A percentile compares a stretch with the other conserved stretches of the same genome.
phyloP scores from a whole-genome alignment of 2,329 filamentous ascomycete species.

The Hypoxylon sp. region DNA sequence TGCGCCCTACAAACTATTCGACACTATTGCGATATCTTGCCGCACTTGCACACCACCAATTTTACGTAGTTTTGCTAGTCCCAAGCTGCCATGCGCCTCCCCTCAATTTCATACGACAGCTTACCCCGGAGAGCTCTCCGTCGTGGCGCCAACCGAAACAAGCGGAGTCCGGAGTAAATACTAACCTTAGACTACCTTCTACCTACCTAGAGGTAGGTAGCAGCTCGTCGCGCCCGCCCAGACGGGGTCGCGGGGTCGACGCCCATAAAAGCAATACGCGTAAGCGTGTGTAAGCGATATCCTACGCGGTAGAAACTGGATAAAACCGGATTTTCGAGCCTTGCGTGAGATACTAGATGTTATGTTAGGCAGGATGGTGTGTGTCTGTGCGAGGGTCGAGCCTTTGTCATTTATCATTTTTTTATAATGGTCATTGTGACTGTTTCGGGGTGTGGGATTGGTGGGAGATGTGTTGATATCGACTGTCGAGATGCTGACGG shows the following conservation, averaged over 20 bases:
- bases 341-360: neutral
- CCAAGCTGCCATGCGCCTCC: neutral
- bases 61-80: neutral
- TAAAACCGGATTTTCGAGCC: neutral
- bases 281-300: neutral
- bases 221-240: too few relatives aligned
- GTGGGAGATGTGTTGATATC: neutral
- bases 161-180: slow-evolving; percentile 28
- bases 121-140: slow-evolving; percentile 8
- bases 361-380: neutral
- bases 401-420: neutral
- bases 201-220: too few relatives aligned
- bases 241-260: neutral
- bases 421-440: neutral
- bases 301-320: neutral
- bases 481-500: too few relatives aligned
- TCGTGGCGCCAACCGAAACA: neutral
- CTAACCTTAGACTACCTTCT: neutral
- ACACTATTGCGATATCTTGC: neutral
- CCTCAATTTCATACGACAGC: slow-evolving; percentile 7
- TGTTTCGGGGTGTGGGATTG: neutral
- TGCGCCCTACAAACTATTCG: neutral
- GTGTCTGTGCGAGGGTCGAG: neutral
- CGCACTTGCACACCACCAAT: neutral
- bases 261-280: slow-evolving; percentile 2